A percentile compares a stretch with the other conserved stretches of the same genome.
phyloP scores from a whole-genome alignment of 108 stramenopile genomes.

The Cyclostephanos invisitatus region DNA sequence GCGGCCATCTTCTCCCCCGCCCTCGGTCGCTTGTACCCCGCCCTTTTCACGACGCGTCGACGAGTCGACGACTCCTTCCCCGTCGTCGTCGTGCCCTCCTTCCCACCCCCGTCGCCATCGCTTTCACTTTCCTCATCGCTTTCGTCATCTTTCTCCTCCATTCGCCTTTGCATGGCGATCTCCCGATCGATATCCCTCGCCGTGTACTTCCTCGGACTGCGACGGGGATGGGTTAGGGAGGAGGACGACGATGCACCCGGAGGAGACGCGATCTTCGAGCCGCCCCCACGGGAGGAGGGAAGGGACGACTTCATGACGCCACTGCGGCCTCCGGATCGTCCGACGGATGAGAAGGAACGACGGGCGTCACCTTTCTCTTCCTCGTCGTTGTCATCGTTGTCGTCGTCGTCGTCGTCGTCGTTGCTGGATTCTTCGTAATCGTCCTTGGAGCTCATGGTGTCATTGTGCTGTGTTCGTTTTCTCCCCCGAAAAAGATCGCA shows the following conservation, averaged over 20 bases:
- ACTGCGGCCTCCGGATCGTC: not conserved
- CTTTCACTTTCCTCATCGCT: not conserved
- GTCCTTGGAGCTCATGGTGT: constrained; percentile 8
- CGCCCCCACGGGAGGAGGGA: too few relatives aligned
- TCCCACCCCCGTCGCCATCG: not conserved
- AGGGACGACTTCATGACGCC: constrained; percentile 3
- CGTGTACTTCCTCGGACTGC: constrained; percentile 21
- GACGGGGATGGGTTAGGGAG: too few relatives aligned
- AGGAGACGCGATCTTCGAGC: too few relatives aligned
- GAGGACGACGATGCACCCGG: not conserved
- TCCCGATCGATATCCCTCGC: constrained; percentile 32
- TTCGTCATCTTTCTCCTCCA: not conserved
- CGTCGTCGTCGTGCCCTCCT: constrained; percentile 7
- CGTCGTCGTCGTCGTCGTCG: not conserved
- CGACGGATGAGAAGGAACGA: not conserved
- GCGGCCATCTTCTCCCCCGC: not conserved
- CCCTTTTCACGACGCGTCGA: not conserved
- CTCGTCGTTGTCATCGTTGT: constrained; percentile 14
- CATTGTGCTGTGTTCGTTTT: not conserved
- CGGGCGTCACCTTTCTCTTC: not conserved
- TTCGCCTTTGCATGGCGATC: not conserved
- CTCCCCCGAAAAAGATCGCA: too few relatives aligned
- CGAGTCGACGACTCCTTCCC: constrained; percentile 4
- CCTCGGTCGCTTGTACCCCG: not conserved
- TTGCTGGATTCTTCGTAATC: constrained; percentile 1